These are phyloP conservation scores for Pachysandra terminalis DNA, from an alignment of 164 flowering plant genomes.

Conservation along the genomic window DNA sequence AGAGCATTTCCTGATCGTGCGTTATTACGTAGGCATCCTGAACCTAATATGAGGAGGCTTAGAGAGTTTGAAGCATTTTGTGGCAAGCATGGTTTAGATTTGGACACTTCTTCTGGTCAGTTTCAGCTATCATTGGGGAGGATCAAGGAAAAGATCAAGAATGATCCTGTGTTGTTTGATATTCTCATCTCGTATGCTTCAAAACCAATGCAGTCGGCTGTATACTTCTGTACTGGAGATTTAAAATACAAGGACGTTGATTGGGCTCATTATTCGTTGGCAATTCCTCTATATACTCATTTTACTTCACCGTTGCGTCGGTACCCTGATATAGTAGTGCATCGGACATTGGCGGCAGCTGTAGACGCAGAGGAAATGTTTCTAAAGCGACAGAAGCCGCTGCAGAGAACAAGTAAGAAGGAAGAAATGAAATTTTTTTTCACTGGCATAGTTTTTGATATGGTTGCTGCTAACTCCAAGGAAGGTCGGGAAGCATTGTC, in stretches of 20 bases:
- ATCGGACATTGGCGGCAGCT: conserved; percentile 71
- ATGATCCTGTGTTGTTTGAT: conserved; percentile 64
- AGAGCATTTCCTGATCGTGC: conserved; percentile 82
- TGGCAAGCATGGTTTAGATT: conserved; percentile 61
- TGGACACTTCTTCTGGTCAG: conserved; percentile 72
- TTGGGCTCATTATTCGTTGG: conserved; percentile 83
- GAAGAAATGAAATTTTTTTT: conserved; percentile 38
- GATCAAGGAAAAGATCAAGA: conserved; percentile 54
- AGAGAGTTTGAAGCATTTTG: conserved; percentile 80
- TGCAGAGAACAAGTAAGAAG: conserved; percentile 13
- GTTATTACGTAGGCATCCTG: conserved; percentile 84
- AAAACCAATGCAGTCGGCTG: conserved; percentile 82
- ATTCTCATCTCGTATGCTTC: conserved; percentile 71
- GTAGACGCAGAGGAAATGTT: conserved; percentile 72
- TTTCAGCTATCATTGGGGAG: conserved; percentile 59
- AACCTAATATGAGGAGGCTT: conserved; percentile 75
- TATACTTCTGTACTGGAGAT: conserved; percentile 79
- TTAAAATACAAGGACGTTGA: conserved; percentile 40
- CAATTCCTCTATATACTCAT: conserved; percentile 85
- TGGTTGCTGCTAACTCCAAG: conserved; percentile 44
- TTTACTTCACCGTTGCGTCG: conserved; percentile 94
- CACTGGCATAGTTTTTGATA: conserved; percentile 55
- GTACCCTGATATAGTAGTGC: conserved; percentile 94
- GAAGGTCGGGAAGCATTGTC: conserved; percentile 56
- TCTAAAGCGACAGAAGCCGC: conserved; percentile 22